A percentile compares a stretch with the other conserved stretches of the same genome.
These are phyloP conservation scores for Macadamia integrifolia DNA, from an alignment of 164 flowering plant species.

Conservation along the genomic window DNA sequence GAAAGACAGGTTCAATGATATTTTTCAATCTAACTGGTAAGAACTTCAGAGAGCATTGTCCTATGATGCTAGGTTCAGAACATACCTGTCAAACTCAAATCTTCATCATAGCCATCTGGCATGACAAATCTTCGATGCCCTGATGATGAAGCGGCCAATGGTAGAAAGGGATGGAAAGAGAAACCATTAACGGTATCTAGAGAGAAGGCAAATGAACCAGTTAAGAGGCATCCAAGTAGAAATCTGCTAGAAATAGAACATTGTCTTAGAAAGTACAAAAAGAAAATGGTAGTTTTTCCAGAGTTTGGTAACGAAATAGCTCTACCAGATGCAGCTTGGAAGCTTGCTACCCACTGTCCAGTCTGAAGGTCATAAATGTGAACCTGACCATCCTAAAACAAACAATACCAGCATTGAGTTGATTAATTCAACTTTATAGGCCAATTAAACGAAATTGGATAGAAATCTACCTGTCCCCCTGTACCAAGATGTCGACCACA, in stretches of 20 bases:
- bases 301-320: not conserved
- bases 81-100: conserved; percentile 46
- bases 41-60: not conserved
- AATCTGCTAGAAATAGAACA: not conserved
- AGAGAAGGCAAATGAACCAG: conserved; percentile 1
- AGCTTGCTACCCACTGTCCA: conserved; percentile 83
- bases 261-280: not conserved
- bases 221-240: not conserved
- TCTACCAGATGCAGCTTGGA: conserved; percentile 87
- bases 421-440: not conserved
- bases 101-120: conserved; percentile 48
- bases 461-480: conserved; percentile 77
- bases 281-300: not conserved
- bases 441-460: conserved; percentile 6
- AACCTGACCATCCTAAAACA: conserved; percentile 79
- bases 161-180: conserved; percentile 79
- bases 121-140: conserved; percentile 81
- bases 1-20: not conserved
- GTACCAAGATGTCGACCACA: conserved; percentile 82
- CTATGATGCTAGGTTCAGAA: not conserved
- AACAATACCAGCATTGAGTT: not conserved
- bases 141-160: conserved; percentile 82
- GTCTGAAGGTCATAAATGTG: conserved; percentile 93
- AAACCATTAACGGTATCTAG: conserved; percentile 87
- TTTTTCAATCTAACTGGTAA: not conserved